Conservation (phyloP, 2,329 filamentous ascomycete genomes). For the Orbilia oligospora region DNA sequence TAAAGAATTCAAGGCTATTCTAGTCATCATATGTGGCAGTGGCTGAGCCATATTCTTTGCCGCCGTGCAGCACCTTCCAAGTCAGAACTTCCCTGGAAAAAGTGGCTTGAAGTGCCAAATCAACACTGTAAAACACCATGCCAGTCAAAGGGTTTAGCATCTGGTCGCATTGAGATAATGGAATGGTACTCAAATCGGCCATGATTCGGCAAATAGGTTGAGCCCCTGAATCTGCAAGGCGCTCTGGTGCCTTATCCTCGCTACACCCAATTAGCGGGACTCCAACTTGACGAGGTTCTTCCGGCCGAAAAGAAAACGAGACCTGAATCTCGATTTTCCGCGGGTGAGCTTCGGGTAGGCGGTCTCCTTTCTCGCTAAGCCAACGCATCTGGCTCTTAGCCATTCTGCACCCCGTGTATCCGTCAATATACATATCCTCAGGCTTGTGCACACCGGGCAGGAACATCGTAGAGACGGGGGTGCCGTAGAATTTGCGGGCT, state of each 20-base stretch:
- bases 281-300: slow-evolving; percentile 20
- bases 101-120: slow-evolving; percentile 57
- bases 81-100: slow-evolving; percentile 1
- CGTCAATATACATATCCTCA: slow-evolving; percentile 55
- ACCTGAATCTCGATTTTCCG: neutral
- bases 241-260: slow-evolving; percentile 41
- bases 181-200: slow-evolving; percentile 54
- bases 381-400: slow-evolving; percentile 59
- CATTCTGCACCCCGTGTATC: slow-evolving; percentile 54
- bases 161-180: slow-evolving; percentile 40
- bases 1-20: neutral
- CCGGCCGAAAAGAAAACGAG: neutral
- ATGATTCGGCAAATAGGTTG: slow-evolving; percentile 48
- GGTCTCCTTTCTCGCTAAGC: slow-evolving; percentile 55
- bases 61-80: slow-evolving; percentile 1
- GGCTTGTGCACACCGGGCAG: slow-evolving; percentile 39
- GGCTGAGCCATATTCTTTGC: slow-evolving; percentile 5
- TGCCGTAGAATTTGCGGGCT: slow-evolving; percentile 60
- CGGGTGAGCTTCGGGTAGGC: slow-evolving; percentile 33
- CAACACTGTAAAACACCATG: slow-evolving; percentile 49
- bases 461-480: slow-evolving; percentile 35
- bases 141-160: slow-evolving; percentile 9
- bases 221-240: slow-evolving; percentile 42
- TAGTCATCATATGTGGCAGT: slow-evolving; percentile 14
- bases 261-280: slow-evolving; percentile 43